Conservation (phyloP, 176 grass and related monocot genomes). For the Avena sativa region DNA sequence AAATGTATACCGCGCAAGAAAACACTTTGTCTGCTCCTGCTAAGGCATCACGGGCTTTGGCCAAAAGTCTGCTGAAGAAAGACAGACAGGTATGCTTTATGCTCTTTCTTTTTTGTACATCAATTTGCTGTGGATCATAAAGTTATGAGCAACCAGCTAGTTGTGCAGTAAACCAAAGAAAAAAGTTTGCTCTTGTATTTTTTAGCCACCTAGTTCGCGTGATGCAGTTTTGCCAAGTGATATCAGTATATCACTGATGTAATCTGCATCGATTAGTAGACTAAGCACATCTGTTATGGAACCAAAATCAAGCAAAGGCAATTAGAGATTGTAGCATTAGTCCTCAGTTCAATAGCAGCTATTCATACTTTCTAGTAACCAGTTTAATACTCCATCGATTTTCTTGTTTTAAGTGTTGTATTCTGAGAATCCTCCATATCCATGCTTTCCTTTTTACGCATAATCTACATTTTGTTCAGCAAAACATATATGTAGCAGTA, state of each 20-base stretch:
- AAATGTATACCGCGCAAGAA: constrained; percentile 43
- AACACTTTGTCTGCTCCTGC: constrained; percentile 51
- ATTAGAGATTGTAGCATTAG: background rate
- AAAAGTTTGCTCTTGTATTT: background rate
- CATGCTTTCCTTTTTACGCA: background rate
- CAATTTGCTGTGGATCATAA: constrained; percentile 25
- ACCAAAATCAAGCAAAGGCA: constrained; percentile 21
- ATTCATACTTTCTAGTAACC: constrained; percentile 25
- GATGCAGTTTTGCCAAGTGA: constrained; percentile 7
- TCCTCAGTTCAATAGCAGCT: constrained; percentile 1
- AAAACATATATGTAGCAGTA: background rate
- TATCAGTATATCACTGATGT: background rate
- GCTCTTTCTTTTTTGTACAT: background rate
- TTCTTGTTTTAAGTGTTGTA: constrained; percentile 9
- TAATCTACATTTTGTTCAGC: background rate
- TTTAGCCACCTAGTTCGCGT: background rate
- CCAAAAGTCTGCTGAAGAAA: constrained; percentile 92
- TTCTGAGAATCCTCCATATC: background rate
- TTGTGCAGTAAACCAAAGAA: constrained; percentile 20
- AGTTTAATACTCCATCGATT: background rate
- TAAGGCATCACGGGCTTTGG: constrained; percentile 73
- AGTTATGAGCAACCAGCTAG: constrained; percentile 20
- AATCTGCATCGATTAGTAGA: constrained; percentile 22
- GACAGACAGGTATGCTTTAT: constrained; percentile 69
- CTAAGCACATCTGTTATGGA: constrained; percentile 5